Evolutionary conservation across 2,329 filamentous ascomycete genomes (phyloP).

Genomic region (Colletotrichum sp.): DNA sequence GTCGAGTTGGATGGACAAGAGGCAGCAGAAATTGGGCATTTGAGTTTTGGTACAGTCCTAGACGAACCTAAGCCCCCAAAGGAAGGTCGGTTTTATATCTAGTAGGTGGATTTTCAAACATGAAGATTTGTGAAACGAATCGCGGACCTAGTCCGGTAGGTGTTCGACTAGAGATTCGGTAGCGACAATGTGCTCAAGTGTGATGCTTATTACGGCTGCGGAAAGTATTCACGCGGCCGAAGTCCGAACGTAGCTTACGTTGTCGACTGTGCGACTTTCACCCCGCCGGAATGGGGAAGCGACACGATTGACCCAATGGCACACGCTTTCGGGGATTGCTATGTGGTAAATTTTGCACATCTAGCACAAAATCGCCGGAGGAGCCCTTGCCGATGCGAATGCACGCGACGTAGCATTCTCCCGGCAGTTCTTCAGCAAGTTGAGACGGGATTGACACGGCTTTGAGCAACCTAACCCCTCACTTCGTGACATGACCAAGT

Average conservation of each 20-base stretch:
- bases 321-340: not conserved
- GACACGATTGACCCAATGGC: not conserved
- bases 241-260: not conserved
- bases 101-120: not conserved
- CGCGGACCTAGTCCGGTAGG: not conserved
- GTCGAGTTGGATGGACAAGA: not conserved
- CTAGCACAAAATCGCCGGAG: not conserved
- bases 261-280: not conserved
- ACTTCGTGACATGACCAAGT: not conserved
- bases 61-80: not conserved
- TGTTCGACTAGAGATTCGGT: too few species aligned
- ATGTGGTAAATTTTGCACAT: not conserved
- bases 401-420: not conserved
- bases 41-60: not conserved
- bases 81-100: not conserved
- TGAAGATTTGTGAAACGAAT: not conserved
- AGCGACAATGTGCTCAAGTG: too few species aligned
- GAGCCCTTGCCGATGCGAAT: not conserved
- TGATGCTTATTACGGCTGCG: not conserved
- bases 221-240: not conserved
- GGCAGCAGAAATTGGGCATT: not conserved
- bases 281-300: not conserved
- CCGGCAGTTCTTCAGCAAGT: not conserved
- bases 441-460: not conserved
- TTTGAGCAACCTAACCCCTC: not conserved